Percentiles rank a stretch among this genome's conserved stretches.
Evolutionary conservation across 106 monocot genomes (phyloP).

Genomic region (Alisma plantagoaquatica): DNA sequence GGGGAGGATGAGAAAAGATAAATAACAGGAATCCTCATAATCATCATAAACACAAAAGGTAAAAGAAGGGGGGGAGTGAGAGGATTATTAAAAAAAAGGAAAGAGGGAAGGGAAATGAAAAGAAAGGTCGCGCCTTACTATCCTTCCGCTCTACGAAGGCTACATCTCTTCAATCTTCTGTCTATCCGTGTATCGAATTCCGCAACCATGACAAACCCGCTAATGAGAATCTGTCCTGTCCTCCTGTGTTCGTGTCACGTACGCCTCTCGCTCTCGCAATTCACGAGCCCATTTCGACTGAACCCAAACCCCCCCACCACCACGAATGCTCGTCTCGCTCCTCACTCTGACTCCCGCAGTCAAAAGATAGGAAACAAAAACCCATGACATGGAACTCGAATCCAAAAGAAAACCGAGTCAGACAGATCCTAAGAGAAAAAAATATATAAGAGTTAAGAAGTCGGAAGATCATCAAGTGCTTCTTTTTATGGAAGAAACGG

Average conservation of each 20-base stretch:
- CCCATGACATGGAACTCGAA: background rate
- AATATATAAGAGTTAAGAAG: background rate
- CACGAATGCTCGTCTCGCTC: background rate
- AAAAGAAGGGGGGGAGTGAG: background rate
- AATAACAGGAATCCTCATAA: background rate
- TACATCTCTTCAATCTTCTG: too few species aligned
- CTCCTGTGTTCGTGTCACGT: background rate
- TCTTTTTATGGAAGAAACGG: too few species aligned
- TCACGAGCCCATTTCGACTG: background rate
- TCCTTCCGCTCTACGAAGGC: background rate
- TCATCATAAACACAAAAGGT: constrained; percentile 1
- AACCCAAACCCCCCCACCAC: too few species aligned
- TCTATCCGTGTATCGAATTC: background rate
- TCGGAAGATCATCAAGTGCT: too few species aligned
- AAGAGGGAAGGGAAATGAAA: background rate
- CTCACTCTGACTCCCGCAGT: background rate
- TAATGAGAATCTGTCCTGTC: background rate
- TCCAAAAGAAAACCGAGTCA: background rate
- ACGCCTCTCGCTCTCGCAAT: background rate
- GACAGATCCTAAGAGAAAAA: background rate
- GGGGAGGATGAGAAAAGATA: background rate
- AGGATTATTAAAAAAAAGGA: background rate
- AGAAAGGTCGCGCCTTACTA: background rate
- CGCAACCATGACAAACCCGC: constrained; percentile 4
- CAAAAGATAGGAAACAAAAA: background rate